Evolutionary conservation across 1,284 basidiomycete species (phyloP), one percentile per base, ranked within the genome.

Genomic region (Vanrija sp.): DNA sequence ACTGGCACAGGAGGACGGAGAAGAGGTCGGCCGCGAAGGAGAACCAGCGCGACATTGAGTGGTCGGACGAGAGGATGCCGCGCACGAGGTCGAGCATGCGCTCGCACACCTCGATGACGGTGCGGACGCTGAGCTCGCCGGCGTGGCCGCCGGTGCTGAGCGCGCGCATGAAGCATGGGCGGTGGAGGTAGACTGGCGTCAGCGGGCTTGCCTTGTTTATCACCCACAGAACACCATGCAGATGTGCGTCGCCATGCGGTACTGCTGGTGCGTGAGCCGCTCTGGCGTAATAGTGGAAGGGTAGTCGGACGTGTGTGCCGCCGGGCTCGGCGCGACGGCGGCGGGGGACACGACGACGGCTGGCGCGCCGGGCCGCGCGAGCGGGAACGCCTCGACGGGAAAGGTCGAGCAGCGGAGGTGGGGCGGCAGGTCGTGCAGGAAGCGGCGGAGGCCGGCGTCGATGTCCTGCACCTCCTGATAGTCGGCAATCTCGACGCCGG

Each of bases 21-120:
- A 60, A 60, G 6, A 60, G 55, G 45, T 60, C 59, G 25, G 59
- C 59, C 7, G 59, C 59, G 39, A 60, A 60, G 12, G 59, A 60
- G 22, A 60, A 60, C 59, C 59, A 60, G 19, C 59, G 46, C n/a
- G 59, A 45, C 55, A 60, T 51, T 12, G 46, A 46, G n/a, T 42
- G 35, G 49, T 60, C 51, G 31, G 53, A 48, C n/a, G 27, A 25
- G 14, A 60, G 49, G 20, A 60, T 50, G 6, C 51, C 58, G 27
- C 53, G 45, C 24, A 56, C 56, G 19, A 60, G 58, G 23, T 49
- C 46, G 16, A 56, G 42, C 46, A 60, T 56, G 18, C 56, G 54
- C 45, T 54, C 47, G 45, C 58, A 60, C 15, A 53, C 54, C 38
- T 60, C 58, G 36, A 53, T 41, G 42, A 60, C 47, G 18, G 58